phyloP scores from a whole-genome alignment of 2,329 filamentous ascomycete genomes.

The Aspergillus glaucus region DNA sequence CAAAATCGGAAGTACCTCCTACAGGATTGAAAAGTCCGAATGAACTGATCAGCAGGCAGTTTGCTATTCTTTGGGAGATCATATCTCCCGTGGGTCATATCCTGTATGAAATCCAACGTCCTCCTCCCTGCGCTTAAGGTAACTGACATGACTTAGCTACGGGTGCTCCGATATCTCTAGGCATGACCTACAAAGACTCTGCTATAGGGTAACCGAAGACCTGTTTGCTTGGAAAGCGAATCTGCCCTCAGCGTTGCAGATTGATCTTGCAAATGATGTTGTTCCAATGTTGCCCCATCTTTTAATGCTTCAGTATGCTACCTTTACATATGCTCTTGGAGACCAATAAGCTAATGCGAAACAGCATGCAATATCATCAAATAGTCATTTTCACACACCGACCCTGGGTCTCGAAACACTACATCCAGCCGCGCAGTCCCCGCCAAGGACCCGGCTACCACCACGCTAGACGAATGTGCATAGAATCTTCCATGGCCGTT shows the following conservation, averaged over 20 bases:
- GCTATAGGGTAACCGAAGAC: slow-evolving; percentile 30
- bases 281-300: slow-evolving; percentile 34
- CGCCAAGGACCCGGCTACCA: slow-evolving; percentile 39
- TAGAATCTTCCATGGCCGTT: slow-evolving; percentile 36
- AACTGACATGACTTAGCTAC: slow-evolving; percentile 18
- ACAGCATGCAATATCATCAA: slow-evolving; percentile 40
- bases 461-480: slow-evolving; percentile 40
- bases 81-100: slow-evolving; percentile 39
- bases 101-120: slow-evolving; percentile 20
- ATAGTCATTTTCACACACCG: slow-evolving; percentile 41
- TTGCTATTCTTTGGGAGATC: slow-evolving; percentile 39
- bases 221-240: slow-evolving; percentile 38
- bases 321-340: not conserved
- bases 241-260: slow-evolving; percentile 31
- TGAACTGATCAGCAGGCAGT: slow-evolving; percentile 32
- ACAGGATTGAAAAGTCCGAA: slow-evolving; percentile 23
- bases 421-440: slow-evolving; percentile 36
- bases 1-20: slow-evolving; percentile 9
- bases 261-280: slow-evolving; percentile 28
- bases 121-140: slow-evolving; percentile 1
- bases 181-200: slow-evolving; percentile 32
- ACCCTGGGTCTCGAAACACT: slow-evolving; percentile 39
- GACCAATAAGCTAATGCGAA: slow-evolving; percentile 1
- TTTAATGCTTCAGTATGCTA: slow-evolving; percentile 35
- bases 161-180: slow-evolving; percentile 32